These are phyloP conservation scores for Rhizoclosmatium sp. DNA, from an alignment of 192 early-diverging fungal genomes.

Conservation along the genomic window DNA sequence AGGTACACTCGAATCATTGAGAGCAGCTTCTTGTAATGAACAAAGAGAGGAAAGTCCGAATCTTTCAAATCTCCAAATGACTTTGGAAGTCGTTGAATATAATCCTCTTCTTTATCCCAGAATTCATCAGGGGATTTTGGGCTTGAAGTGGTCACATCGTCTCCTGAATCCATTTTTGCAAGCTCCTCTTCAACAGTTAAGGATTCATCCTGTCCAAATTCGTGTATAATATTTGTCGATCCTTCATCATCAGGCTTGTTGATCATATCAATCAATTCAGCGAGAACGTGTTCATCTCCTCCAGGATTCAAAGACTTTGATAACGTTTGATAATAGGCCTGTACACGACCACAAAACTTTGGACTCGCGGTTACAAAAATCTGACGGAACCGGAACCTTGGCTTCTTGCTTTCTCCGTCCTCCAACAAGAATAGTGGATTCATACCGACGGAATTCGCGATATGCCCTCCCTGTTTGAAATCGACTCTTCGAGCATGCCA, in stretches of 20 bases:
- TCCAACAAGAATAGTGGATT: not conserved
- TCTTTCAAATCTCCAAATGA: constrained; percentile 37
- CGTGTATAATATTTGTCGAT: not conserved
- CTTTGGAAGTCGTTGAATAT: constrained; percentile 16
- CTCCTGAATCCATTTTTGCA: not conserved
- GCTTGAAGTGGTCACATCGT: not conserved
- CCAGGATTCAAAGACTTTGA: constrained; percentile 6
- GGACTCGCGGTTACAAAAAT: constrained; percentile 46
- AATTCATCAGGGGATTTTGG: not conserved
- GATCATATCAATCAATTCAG: not conserved
- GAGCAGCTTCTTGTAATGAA: constrained; percentile 33
- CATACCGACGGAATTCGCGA: not conserved
- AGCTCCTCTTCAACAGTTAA: constrained; percentile 9
- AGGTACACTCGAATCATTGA: constrained; percentile 31
- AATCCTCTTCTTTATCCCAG: constrained; percentile 27
- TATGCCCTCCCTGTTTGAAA: not conserved
- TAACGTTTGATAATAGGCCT: constrained; percentile 28
- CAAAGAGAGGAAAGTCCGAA: constrained; percentile 37
- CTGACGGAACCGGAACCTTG: constrained; percentile 24
- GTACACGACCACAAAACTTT: constrained; percentile 39
- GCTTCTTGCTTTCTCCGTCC: not conserved
- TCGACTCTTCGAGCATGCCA: constrained; percentile 4
- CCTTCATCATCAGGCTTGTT: not conserved
- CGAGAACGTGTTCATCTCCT: not conserved
- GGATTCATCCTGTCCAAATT: not conserved